Evolutionary conservation across 2,329 filamentous ascomycete genomes (phyloP), one percentile per base, ranked within the genome.

Genomic region (Xylariaceae sp.): DNA sequence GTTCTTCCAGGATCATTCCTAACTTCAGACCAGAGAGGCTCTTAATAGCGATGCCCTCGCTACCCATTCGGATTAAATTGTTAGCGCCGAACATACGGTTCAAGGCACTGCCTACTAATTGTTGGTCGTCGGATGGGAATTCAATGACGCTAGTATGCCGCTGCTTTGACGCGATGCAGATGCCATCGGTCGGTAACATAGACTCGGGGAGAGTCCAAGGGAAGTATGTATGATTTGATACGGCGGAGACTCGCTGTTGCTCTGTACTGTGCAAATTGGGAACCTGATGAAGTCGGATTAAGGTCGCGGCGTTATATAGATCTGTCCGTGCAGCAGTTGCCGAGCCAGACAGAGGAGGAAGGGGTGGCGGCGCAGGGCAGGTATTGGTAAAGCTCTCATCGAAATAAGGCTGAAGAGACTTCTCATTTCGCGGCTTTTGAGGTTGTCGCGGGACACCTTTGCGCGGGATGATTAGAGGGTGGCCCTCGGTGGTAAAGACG

Each of bases 401-500:
- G 49, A 71, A 72, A 55, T 76, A 74, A 12, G 63, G 64, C 21
- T 72, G 66, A 9, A 71, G 55, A 12, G 58, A 57, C 46, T 57
- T 54, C 50, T 66, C 62, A 21, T 62, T 48, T 15, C 58, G 53
- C 2, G 59, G 55, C 37, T 61, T 66, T 37, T 50, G 62, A 12
- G 61, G 65, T 49, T 64, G 70, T 2, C 52, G 49, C 15, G 41
- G 57, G 1, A 32, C 59, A 19, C 68, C 61, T 55, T 71, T 74
- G 53, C 75, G 77, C 12, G 92, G 92, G 49, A 99, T 87, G 40
- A 97, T 79, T 42, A 99, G 76, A 2, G 94, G 94, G 70, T 99
- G 94, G 0, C 92, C 94, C 72, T 99, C 94, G 0, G 94, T 99
- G 0, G 89, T 94, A 69, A 99, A 97, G 13, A 99, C 92, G 69